phyloP scores from a whole-genome alignment of 805 yeast genomes.

The Pichia insulana region DNA sequence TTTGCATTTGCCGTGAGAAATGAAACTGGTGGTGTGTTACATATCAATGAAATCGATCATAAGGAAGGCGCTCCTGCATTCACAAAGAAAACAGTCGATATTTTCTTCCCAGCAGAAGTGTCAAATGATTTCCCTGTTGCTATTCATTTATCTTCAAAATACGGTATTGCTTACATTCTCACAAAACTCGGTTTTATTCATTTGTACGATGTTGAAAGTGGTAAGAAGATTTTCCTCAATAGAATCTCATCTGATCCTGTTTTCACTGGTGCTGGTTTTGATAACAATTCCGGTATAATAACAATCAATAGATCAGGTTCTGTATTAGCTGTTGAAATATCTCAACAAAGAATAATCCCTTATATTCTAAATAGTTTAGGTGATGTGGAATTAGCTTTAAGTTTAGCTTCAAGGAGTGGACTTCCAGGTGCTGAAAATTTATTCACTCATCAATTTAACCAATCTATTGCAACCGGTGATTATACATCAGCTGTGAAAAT shows the following conservation, averaged over 20 bases:
- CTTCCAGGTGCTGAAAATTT: slow-evolving; percentile 94
- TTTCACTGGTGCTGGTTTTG: slow-evolving; percentile 75
- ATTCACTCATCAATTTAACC: slow-evolving; percentile 86
- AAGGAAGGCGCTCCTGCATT: slow-evolving; percentile 75
- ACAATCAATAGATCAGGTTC: slow-evolving; percentile 94
- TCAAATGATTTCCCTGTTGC: slow-evolving; percentile 94
- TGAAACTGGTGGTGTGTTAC: slow-evolving; percentile 76
- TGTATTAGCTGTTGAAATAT: slow-evolving; percentile 84
- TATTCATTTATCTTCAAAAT: slow-evolving; percentile 74
- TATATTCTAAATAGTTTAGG: slow-evolving; percentile 81
- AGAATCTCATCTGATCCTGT: slow-evolving; percentile 94
- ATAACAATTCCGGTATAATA: slow-evolving; percentile 71
- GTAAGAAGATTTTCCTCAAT: slow-evolving; percentile 87
- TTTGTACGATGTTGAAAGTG: slow-evolving; percentile 87
- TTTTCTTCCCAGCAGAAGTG: slow-evolving; percentile 96
- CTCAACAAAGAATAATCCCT: slow-evolving; percentile 78
- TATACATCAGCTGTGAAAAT: slow-evolving; percentile 90
- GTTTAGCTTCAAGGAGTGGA: slow-evolving; percentile 91
- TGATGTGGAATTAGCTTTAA: slow-evolving; percentile 77
- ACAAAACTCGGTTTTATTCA: slow-evolving; percentile 97
- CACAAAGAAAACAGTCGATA: slow-evolving; percentile 82
- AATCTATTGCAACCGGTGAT: slow-evolving; percentile 73
- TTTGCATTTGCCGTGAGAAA: slow-evolving; percentile 90
- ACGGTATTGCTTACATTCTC: slow-evolving; percentile 79
- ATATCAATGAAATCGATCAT: slow-evolving; percentile 94